Evolutionary conservation across 768 basidiomycete genomes (phyloP), one percentile per base, ranked within the genome.

Genomic region (Kwoniella mangroviensis): DNA sequence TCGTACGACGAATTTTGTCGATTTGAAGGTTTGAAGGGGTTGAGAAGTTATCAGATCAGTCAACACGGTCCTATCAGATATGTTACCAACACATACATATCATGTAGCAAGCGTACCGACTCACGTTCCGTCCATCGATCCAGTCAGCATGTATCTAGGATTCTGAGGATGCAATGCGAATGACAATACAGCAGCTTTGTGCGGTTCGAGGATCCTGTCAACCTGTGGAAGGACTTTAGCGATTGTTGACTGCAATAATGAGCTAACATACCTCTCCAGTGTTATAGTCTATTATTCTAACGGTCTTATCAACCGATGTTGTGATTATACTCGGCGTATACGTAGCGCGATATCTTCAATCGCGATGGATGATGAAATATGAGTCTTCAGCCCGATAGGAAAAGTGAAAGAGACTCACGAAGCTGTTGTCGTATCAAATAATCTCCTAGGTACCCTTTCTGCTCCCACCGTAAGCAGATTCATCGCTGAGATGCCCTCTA

Each of bases 111-210:
- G 12, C 24, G 24, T 10, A 22, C 54, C 54, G 3, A 75, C 81
- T 70, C 65, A 84, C 83, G 79, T 80, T 62, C 75, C 80, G 63
- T 75, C 82, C 83, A 74, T 84, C 45, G 75, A 82, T 13, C 79
- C 78, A 1, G 82, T 80, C 40, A 83, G 45, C 34, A 83, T 69
- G 45, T 83, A 83, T 13, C 82, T 69, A 17, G 69, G 63, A 28
- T 73, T 73, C 11, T 55, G 54, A 10, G 82, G 80, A 61, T 83
- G 82, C 4, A 77, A 22, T 2, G 75, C 77, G 49, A 81, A 78
- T 17, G 65, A 67, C 13, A 83, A 56, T 1, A 83, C 72, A 5
- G 82, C 80, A 7, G 82, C 82, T 61, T 73, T 73, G 66, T 80
- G 79, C 1, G 76, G 79, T 59, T 76, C 56, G 4, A 83, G 34